Evolutionary conservation across 1,139 yeast species (phyloP).

Genomic region (Candida buenavistaensis): DNA sequence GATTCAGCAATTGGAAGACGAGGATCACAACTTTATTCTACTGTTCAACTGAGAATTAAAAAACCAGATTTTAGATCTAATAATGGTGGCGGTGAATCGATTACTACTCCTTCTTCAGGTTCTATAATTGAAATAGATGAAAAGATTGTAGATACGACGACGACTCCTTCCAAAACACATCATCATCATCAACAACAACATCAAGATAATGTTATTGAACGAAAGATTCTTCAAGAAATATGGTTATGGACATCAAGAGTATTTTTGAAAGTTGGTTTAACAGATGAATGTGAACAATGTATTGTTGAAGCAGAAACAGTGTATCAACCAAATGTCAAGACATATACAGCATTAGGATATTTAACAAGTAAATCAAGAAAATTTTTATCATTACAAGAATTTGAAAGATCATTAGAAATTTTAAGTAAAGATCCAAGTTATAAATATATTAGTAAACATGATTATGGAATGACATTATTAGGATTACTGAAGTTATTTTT

Average conservation of each 20-base stretch:
- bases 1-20: slow-evolving; percentile 7
- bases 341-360: slow-evolving; percentile 57
- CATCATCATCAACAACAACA: slow-evolving; percentile 1
- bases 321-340: slow-evolving; percentile 50
- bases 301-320: slow-evolving; percentile 67
- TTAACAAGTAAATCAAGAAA: slow-evolving; percentile 40
- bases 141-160: not conserved
- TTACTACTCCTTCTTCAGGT: slow-evolving; percentile 1
- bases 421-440: slow-evolving; percentile 21
- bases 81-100: no score
- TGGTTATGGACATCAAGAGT: slow-evolving; percentile 78
- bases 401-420: slow-evolving; percentile 63
- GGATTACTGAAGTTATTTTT: slow-evolving; percentile 65
- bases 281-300: slow-evolving; percentile 69
- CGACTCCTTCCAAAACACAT: no score
- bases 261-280: slow-evolving; percentile 56
- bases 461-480: slow-evolving; percentile 58
- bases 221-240: slow-evolving; percentile 52
- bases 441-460: slow-evolving; percentile 23
- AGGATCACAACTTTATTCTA: slow-evolving; percentile 6
- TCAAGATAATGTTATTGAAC: slow-evolving; percentile 18
- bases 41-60: slow-evolving; percentile 4
- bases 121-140: not conserved
- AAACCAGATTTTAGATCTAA: slow-evolving; percentile 6
- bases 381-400: slow-evolving; percentile 60